Evolutionary conservation across 192 early-diverging fungal genomes (phyloP).

Genomic region (Phycomyces blakesleeanus): DNA sequence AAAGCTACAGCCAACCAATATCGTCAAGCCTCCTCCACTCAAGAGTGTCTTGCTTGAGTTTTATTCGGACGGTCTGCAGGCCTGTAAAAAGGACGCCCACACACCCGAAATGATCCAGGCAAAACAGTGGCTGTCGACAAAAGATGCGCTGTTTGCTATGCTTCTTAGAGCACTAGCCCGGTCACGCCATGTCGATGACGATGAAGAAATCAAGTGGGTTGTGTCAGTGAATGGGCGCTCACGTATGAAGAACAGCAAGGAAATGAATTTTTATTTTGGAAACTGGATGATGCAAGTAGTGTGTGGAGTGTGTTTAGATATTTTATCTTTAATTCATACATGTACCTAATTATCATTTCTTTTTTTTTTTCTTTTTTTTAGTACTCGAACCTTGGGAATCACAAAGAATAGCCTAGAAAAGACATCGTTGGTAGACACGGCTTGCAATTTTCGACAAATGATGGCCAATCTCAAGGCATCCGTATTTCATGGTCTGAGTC

Average conservation of each 20-base stretch:
- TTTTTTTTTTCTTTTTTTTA: no score
- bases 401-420: not conserved
- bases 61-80: conserved; percentile 9
- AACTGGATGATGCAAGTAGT: conserved; percentile 29
- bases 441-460: not conserved
- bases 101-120: conserved; percentile 10
- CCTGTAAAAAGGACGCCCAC: conserved; percentile 23
- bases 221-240: conserved; percentile 22
- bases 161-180: conserved; percentile 17
- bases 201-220: conserved; percentile 6
- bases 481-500: conserved; percentile 25
- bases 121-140: conserved; percentile 13
- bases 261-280: conserved; percentile 28
- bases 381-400: conserved; percentile 9
- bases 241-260: conserved; percentile 13
- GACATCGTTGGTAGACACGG: conserved; percentile 4
- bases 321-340: no score
- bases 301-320: no score
- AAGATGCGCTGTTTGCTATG: conserved; percentile 26
- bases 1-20: no score
- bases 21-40: conserved; percentile 7
- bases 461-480: not conserved
- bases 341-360: no score
- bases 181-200: conserved; percentile 2
- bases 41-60: conserved; percentile 28